Percentiles rank a stretch among this genome's conserved stretches.
Evolutionary conservation across 352 stramenopile species (phyloP).

Genomic region (Pythium rhizo-oryzae): DNA sequence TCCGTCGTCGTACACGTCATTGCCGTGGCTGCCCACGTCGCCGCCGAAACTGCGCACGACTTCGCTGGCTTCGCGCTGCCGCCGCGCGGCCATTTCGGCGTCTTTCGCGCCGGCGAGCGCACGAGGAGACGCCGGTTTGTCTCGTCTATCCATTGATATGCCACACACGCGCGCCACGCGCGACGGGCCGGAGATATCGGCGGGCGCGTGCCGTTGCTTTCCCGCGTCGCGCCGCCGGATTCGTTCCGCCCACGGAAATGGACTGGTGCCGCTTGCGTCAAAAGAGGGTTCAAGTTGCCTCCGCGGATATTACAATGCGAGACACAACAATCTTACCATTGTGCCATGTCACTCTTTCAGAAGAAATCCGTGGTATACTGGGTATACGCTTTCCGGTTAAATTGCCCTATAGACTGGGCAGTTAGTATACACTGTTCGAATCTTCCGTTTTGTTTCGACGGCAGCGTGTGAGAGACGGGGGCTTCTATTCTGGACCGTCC

Average conservation of each 20-base stretch:
- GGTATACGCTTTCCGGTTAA: slow-evolving; percentile 20
- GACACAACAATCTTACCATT: slow-evolving; percentile 24
- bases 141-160: not conserved
- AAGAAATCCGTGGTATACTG: too few species aligned
- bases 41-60: not conserved
- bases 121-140: slow-evolving; percentile 10
- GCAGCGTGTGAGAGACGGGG: slow-evolving; percentile 18
- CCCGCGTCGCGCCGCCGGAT: not conserved
- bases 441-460: slow-evolving; percentile 1
- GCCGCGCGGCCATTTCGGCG: slow-evolving; percentile 22
- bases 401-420: not conserved
- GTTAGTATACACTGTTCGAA: not conserved
- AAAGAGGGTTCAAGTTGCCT: slow-evolving; percentile 31
- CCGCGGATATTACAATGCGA: slow-evolving; percentile 9
- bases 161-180: not conserved
- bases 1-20: not conserved
- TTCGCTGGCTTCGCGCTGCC: slow-evolving; percentile 22
- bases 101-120: slow-evolving; percentile 24
- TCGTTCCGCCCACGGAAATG: not conserved
- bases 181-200: too few species aligned
- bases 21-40: not conserved
- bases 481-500: slow-evolving; percentile 23
- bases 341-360: slow-evolving; percentile 2
- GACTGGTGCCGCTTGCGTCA: slow-evolving; percentile 2
- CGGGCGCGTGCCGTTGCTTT: too few species aligned